Evolutionary conservation across 345 rosid species (phyloP).

Genomic region (Corchorus olitorius): DNA sequence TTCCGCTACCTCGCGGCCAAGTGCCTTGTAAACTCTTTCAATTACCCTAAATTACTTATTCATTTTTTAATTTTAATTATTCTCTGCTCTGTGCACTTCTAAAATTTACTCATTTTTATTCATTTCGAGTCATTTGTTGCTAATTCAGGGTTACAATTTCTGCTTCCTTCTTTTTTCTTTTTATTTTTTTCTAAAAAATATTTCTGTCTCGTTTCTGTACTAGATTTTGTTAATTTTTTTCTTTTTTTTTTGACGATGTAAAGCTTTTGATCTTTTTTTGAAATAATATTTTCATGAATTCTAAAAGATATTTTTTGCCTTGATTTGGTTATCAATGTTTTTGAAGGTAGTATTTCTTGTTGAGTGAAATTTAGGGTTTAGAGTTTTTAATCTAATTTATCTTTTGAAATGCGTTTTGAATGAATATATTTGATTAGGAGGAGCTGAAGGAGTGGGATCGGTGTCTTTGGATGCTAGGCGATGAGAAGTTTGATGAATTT

Average conservation of each 20-base stretch:
- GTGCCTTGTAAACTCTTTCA: conserved; percentile 57
- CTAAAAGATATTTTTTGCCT: background rate
- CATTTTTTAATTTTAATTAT: background rate
- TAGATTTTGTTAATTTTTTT: background rate
- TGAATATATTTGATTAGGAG: conserved; percentile 50
- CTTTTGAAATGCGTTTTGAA: background rate
- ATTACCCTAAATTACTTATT: background rate
- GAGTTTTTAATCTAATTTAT: conserved; percentile 19
- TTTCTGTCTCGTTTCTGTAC: background rate
- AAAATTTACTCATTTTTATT: background rate
- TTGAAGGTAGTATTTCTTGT: background rate
- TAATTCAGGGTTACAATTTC: background rate
- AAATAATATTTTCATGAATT: background rate
- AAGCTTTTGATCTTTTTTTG: background rate
- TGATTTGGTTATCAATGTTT: background rate
- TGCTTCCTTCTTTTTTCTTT: background rate
- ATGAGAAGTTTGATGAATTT: conserved; percentile 83
- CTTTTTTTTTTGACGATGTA: background rate
- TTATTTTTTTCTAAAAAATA: background rate
- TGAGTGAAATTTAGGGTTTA: conserved; percentile 14
- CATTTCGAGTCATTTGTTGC: background rate
- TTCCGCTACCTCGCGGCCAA: conserved; percentile 98
- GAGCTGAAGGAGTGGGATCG: conserved; percentile 98
- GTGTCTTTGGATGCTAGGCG: conserved; percentile 86
- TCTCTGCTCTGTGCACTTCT: background rate